These are phyloP conservation scores for Raphanus raphanistrum DNA, from an alignment of 345 rosid species.

Conservation along the genomic window DNA sequence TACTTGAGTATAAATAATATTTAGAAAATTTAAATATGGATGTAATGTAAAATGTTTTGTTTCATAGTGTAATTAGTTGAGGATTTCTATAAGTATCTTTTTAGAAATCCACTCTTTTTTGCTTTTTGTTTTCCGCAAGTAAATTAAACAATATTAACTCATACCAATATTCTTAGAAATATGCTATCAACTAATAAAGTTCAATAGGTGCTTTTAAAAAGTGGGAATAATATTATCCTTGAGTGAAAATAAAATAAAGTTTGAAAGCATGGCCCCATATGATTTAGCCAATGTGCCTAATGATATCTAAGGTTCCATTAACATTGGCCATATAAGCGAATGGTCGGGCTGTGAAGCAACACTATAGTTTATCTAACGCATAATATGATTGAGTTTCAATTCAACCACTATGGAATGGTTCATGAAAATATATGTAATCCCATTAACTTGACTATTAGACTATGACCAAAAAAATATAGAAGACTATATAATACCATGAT, in stretches of 20 bases:
- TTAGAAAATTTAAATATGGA: background rate
- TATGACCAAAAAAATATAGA: conserved; percentile 4
- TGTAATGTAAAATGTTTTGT: background rate
- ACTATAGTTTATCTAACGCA: conserved; percentile 11
- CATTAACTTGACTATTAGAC: conserved; percentile 17
- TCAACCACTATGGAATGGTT: conserved; percentile 13
- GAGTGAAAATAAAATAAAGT: background rate
- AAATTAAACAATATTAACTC: background rate
- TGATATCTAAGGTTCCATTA: conserved; percentile 38
- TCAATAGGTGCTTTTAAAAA: background rate
- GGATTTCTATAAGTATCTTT: background rate
- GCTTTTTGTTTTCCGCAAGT: background rate
- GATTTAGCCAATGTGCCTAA: conserved; percentile 35
- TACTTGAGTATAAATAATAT: background rate
- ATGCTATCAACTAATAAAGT: background rate
- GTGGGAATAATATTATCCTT: background rate
- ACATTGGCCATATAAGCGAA: conserved; percentile 35
- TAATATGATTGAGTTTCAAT: conserved; percentile 19
- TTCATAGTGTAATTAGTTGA: background rate
- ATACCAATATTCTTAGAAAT: background rate
- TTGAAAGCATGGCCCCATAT: conserved; percentile 21
- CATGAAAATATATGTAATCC: conserved; percentile 10
- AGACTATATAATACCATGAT: conserved; percentile 27
- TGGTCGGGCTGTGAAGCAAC: conserved; percentile 33
- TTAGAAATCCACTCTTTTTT: background rate